Evolutionary conservation across 1,139 yeast species (phyloP), one percentile per base, ranked within the genome.

Genomic region (Saccharomyces hybrid): DNA sequence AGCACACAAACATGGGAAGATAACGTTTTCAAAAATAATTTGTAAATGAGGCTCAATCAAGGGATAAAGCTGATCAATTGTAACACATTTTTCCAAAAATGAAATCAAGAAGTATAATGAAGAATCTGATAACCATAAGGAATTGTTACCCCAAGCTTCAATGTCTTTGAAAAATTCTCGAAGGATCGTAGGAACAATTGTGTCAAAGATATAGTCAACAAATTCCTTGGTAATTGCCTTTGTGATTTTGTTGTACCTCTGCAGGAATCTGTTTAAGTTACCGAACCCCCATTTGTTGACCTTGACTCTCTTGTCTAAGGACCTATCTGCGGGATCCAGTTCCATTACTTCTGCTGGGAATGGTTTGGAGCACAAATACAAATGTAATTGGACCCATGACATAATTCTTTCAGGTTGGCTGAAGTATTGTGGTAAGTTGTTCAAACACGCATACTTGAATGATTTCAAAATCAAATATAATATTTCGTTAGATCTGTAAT

Each of bases 251-350:
- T 78, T 72, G 58, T 78, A 79, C 52, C 66, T 68, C 53, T 64
- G 64, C 51, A 69, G 57, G 50, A 86, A 74, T 63, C 86, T 75
- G 59, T 81, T 81, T 55, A 85, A 70, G 63, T 85, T 85, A 29
- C 84, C 89, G 68, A 82, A 84, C 53, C 84, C 82, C 91, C 91
- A 85, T 69, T 86, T 86, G 53, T 81, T 80, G 42, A 85, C 78
- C 62, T 83, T 84, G 27, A 81, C 75, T 61, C 87, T 71, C 47
- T 80, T 81, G 61, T 77, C 76, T 26, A 73, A 55, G 1, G 71
- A 62, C 57, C 86, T 75, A 51, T 81, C 86, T 21, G 77, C 77
- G 21, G 76, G 76, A 26, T 82, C 85, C 7, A 81, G 63, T 3
- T 75, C 76, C 63, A 80, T 64, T 0, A 82, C 79, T 48, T 78